These are phyloP conservation scores for Dicorynia guianensis DNA, from an alignment of 306 rosid species.

Conservation along the genomic window DNA sequence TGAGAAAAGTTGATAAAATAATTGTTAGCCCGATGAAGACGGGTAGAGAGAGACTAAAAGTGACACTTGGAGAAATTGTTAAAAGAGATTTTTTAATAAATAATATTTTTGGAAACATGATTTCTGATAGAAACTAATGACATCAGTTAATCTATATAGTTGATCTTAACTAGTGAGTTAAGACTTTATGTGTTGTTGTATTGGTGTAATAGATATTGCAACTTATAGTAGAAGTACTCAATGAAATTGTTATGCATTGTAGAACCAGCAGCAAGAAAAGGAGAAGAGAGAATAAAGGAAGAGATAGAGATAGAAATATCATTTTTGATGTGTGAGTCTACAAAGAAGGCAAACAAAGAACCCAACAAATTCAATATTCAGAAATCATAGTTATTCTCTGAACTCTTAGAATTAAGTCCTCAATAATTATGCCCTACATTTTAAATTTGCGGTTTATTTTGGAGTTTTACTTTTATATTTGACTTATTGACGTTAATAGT, in stretches of 20 bases:
- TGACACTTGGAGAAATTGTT: too few species aligned
- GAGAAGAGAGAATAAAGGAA: not conserved
- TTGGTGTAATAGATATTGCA: too few species aligned
- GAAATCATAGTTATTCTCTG: not conserved
- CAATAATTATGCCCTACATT: not conserved
- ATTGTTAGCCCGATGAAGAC: too few species aligned
- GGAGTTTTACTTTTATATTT: not conserved
- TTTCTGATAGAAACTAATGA: too few species aligned
- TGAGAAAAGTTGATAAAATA: too few species aligned
- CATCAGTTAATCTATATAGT: too few species aligned
- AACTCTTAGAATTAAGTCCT: not conserved
- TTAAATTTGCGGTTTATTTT: not conserved
- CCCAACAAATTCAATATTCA: not conserved
- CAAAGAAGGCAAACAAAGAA: not conserved
- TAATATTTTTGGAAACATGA: too few species aligned
- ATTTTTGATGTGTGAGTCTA: not conserved
- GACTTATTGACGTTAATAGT: too few species aligned
- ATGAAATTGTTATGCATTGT: not conserved
- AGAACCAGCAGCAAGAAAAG: not conserved
- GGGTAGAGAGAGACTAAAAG: too few species aligned
- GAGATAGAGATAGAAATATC: not conserved
- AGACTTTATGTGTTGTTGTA: too few species aligned
- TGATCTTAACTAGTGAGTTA: too few species aligned
- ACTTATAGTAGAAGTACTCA: not conserved
- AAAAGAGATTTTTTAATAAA: too few species aligned